Evolutionary conservation across 2,329 filamentous ascomycete species (phyloP).

Genomic region (Beauveria caledonica): DNA sequence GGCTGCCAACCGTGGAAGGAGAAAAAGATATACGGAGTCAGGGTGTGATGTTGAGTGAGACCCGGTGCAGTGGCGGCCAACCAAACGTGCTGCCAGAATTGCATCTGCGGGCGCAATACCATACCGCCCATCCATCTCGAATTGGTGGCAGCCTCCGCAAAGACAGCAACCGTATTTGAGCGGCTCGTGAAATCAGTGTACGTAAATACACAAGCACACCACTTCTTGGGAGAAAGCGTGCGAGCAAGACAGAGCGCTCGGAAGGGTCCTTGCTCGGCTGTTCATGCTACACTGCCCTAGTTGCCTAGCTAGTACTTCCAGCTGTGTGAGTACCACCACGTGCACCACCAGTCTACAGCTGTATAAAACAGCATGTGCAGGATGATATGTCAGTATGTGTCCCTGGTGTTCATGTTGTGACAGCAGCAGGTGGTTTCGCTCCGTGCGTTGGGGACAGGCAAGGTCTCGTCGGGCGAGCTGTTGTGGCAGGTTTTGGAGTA

Average conservation of each 20-base stretch:
- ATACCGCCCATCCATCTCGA: not conserved
- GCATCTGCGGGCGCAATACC: not conserved
- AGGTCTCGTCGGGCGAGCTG: not conserved
- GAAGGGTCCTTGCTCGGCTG: not conserved
- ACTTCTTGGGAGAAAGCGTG: not conserved
- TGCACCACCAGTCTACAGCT: too few species aligned
- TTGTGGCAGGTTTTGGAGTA: not conserved
- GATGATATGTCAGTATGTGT: not conserved
- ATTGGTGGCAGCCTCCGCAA: not conserved
- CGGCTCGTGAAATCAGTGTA: not conserved
- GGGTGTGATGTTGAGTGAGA: too few species aligned
- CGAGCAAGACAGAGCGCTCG: not conserved
- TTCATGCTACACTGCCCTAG: not conserved
- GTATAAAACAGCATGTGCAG: not conserved
- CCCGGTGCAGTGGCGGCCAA: not conserved
- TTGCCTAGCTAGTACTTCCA: not conserved
- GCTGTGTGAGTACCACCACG: not conserved
- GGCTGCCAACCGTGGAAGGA: too few species aligned
- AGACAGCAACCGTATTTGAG: not conserved
- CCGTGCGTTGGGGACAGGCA: not conserved
- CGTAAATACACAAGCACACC: not conserved
- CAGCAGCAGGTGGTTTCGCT: not conserved
- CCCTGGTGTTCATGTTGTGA: not conserved
- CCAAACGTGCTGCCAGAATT: not conserved
- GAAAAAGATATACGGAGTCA: too few species aligned